Evolutionary conservation across 805 yeast genomes (phyloP), one percentile per base, ranked within the genome.

Genomic region (Diddensiella transvaalensis): DNA sequence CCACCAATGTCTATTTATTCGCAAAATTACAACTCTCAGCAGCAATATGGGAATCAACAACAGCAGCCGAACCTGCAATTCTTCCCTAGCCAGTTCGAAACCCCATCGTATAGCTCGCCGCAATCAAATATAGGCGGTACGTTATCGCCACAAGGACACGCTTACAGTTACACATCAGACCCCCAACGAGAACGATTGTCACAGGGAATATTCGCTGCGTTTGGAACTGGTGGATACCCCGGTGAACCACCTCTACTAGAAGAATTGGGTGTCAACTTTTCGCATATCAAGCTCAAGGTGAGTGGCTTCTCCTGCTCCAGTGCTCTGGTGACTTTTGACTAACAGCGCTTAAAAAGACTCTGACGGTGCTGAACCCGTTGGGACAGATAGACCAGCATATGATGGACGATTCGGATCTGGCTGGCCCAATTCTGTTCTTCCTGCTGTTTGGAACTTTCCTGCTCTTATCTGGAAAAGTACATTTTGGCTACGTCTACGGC

Each of bases 401-500:
- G 30, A 78, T 87, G 79, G 80, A 82, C 46, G 99, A 91, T 66
- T 77, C 93, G 22, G 99, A 93, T 63, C 73, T 93, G 57, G 97
- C 98, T 0, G 99, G 99, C 1, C 99, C 99, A 1, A 74, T 93
- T 26, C 70, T 93, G 36, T 93, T 91, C 66, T 91, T 91, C 60
- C 71, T 93, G 45, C 67, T 88, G 48, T 91, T 91, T 63, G 99
- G 96, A 18, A 77, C 89, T 0, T 80, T 85, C 51, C 71, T 93
- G 46, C 70, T 91, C 44, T 73, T 90, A 29, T 64, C 96, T 1
- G 98, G 99, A 3, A 93, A 91, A 65, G 86, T 91, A 13, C 98
- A 93, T 65, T 93, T 93, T 64, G 98, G 98, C 1, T 93, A 93
- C 66, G 86, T 93, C 43, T 93, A 93, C 62, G 98, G 99, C 35